Percentiles rank a stretch among this genome's conserved stretches.
Conservation (phyloP, 306 rosid genomes). For the Lathyrus aphaca region DNA sequence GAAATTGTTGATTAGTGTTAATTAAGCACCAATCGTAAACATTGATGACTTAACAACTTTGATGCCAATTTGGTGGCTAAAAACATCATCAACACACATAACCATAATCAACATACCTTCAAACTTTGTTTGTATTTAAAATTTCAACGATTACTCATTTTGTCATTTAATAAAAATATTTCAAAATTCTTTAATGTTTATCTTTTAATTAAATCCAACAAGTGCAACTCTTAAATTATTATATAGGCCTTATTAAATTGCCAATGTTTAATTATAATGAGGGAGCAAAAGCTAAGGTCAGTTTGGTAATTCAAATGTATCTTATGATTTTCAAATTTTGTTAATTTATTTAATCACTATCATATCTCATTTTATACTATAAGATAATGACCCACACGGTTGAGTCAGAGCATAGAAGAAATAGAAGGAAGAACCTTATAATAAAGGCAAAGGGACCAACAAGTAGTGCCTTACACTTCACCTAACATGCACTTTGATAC, state of each 20-base stretch:
- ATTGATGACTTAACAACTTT: not conserved
- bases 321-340: not conserved
- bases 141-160: no score
- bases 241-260: no score
- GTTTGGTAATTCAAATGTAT: not conserved
- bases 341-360: not conserved
- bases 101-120: not conserved
- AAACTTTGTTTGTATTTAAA: no score
- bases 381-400: constrained; percentile 51
- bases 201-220: no score
- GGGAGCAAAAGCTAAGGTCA: not conserved
- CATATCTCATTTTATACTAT: not conserved
- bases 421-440: constrained; percentile 31
- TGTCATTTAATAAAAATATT: no score
- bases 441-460: constrained; percentile 47
- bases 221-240: no score
- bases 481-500: constrained; percentile 52
- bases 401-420: constrained; percentile 22
- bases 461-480: constrained; percentile 76
- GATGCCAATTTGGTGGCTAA: not conserved
- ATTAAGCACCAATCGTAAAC: not conserved
- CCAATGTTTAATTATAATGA: not conserved
- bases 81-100: not conserved
- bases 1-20: not conserved
- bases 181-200: no score